phyloP scores from a whole-genome alignment of 192 early-diverging fungal genomes.

The Phlyctochytrium bullatum region DNA sequence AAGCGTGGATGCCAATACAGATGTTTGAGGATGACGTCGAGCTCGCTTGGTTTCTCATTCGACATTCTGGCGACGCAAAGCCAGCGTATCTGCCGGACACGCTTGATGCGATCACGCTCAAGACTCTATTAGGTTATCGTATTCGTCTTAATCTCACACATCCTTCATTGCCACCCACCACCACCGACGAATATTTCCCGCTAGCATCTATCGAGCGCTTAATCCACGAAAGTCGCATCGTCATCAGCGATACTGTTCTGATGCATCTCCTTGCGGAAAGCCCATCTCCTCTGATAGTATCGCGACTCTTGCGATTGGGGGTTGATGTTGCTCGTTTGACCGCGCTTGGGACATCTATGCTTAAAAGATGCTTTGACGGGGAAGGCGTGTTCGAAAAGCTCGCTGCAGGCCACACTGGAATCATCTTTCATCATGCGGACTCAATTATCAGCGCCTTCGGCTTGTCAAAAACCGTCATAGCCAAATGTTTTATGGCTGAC shows the following conservation, averaged over 20 bases:
- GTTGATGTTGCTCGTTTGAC: constrained; percentile 5
- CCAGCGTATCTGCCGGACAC: constrained; percentile 2
- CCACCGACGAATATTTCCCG: constrained; percentile 10
- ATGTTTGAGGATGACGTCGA: constrained; percentile 28
- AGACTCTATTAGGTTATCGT: constrained; percentile 27
- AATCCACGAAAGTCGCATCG: constrained; percentile 15
- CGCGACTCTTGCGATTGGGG: constrained; percentile 15
- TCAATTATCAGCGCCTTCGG: constrained; percentile 12
- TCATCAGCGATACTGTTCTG: constrained; percentile 15
- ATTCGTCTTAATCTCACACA: constrained; percentile 5
- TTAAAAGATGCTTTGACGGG: constrained; percentile 23
- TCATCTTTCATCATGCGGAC: constrained; percentile 19
- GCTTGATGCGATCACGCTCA: constrained; percentile 19
- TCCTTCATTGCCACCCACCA: constrained; percentile 4
- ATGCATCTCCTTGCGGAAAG: constrained; percentile 6
- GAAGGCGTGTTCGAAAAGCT: constrained; percentile 7
- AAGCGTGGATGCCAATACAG: constrained; percentile 22
- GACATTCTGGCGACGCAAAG: constrained; percentile 23
- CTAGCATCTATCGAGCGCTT: constrained; percentile 11
- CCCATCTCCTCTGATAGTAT: constrained; percentile 11
- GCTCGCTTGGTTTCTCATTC: constrained; percentile 28
- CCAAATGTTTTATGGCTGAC: constrained; percentile 17
- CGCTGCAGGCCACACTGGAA: constrained; percentile 10
- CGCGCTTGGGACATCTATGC: constrained; percentile 5
- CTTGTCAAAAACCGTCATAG: constrained; percentile 11